A percentile compares a stretch with the other conserved stretches of the same genome.
Evolutionary conservation across 257 asterid species (phyloP).

Genomic region (Plantago elongata): DNA sequence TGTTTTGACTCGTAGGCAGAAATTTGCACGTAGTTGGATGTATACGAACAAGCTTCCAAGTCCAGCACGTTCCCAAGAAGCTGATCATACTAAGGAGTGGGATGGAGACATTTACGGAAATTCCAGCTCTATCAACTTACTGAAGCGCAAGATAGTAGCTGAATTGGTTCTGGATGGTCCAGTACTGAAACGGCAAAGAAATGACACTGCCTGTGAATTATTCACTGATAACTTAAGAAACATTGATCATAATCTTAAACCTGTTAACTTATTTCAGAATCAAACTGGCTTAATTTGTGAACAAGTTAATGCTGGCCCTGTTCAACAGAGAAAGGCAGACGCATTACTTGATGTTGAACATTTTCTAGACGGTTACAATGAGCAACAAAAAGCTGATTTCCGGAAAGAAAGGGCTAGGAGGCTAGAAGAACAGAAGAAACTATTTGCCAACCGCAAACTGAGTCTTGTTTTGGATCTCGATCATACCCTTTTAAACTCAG

Average conservation of each 20-base stretch:
- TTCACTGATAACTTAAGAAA: constrained; percentile 65
- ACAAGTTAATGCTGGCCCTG: constrained; percentile 43
- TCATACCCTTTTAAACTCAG: constrained; percentile 94
- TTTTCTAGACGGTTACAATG: constrained; percentile 83
- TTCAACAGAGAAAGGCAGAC: constrained; percentile 58
- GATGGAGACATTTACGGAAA: too few relatives aligned
- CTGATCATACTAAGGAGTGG: too few relatives aligned
- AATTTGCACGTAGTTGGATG: too few relatives aligned
- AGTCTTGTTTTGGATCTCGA: constrained; percentile 97
- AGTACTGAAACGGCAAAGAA: constrained; percentile 56
- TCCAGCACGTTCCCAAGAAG: too few relatives aligned
- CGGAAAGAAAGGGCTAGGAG: constrained; percentile 89
- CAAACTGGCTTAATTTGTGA: constrained; percentile 38
- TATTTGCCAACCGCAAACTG: constrained; percentile 79
- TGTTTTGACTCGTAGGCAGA: constrained; percentile 17
- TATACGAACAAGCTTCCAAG: too few relatives aligned
- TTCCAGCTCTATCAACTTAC: too few relatives aligned
- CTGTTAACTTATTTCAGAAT: constrained; percentile 40
- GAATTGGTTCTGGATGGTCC: constrained; percentile 52
- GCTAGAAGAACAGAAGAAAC: constrained; percentile 84
- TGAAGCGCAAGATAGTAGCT: too few relatives aligned
- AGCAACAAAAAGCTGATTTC: constrained; percentile 81
- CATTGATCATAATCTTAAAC: constrained; percentile 60
- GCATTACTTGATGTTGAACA: constrained; percentile 83
- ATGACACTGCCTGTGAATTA: constrained; percentile 43